Conservation (phyloP, 495 filamentous ascomycete species). For the Penicillium coprophilum region DNA sequence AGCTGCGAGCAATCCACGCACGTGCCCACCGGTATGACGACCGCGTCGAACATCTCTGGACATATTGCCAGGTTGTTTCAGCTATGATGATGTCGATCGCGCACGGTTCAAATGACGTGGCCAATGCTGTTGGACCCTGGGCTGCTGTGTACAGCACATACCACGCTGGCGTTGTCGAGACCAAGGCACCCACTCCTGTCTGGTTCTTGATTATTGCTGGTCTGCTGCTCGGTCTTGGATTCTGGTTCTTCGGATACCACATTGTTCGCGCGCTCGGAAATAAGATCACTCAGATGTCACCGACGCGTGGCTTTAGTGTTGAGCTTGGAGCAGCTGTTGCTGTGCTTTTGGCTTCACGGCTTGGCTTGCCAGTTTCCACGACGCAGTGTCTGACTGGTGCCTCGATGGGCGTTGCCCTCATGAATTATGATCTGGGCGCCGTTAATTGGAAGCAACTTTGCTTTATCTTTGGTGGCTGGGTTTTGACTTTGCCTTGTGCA, state of each 20-base stretch:
- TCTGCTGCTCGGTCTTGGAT: slow-evolving; percentile 55
- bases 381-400: slow-evolving; percentile 44
- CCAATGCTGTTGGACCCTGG: slow-evolving; percentile 70
- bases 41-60: slow-evolving; percentile 67
- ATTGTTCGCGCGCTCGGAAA: slow-evolving; percentile 71
- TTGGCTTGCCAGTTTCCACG: slow-evolving; percentile 46
- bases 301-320: slow-evolving; percentile 65
- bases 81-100: slow-evolving; percentile 70
- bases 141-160: slow-evolving; percentile 62
- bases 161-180: slow-evolving; percentile 40
- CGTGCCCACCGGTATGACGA: slow-evolving; percentile 66
- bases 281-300: slow-evolving; percentile 66
- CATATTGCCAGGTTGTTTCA: slow-evolving; percentile 67
- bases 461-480: slow-evolving; percentile 40
- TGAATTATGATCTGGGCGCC: slow-evolving; percentile 40
- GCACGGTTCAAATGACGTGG: slow-evolving; percentile 74
- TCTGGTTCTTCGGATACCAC: slow-evolving; percentile 72
- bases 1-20: slow-evolving; percentile 57
- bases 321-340: slow-evolving; percentile 70
- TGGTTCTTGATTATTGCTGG: slow-evolving; percentile 67
- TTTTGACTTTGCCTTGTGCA: slow-evolving; percentile 42
- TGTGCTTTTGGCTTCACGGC: slow-evolving; percentile 62
- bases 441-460: slow-evolving; percentile 41
- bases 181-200: slow-evolving; percentile 55
- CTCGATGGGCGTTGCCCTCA: slow-evolving; percentile 38